Base-by-base conservation (phyloP, 2,329 filamentous ascomycete genomes). In the Xylaria sp. region DNA sequence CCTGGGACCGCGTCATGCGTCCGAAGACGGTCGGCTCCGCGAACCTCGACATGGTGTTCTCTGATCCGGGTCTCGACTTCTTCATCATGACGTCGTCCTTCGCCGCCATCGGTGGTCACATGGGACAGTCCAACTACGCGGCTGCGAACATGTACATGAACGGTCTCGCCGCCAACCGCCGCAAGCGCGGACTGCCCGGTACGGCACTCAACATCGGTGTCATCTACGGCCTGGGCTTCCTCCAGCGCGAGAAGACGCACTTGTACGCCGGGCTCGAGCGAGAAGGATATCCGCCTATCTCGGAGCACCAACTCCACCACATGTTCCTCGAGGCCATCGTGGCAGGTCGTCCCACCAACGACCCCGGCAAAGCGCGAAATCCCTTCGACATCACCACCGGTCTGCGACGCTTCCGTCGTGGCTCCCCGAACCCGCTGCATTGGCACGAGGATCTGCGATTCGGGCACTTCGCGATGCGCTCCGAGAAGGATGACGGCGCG, bases 321-420 rank as follows among this genome's bases (percentile, higher is more conserved):
- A 82, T 85, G 78, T 85, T 88, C 68, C 79, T 86, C 9, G 85
- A 88, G 73, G 84, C 85, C 5, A 82, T 88, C 31, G 74, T 79
- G 0, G 80, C 81, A 0, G 84, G 85, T 3, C 78, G 75, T 7
- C 81, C 82, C n/a, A 20, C 12, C 41, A 25, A 12, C 9, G 34
- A 60, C 1, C 7, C 15, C 20, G 13, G 15, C 18, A 13, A 5
- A 2, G 28, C 28, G 28, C 20, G 12, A 0, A 71, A 74, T 23
- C 70, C 80, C 7, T 67, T 75, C 65, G 81, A 83, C 70, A 76
- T 84, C 55, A 82, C 80, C 0, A 82, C 81, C 0, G 83, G 83
- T 13, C 70, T 84, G 50, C 76, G 77, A n/a, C 78, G 83, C 3
- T 85, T 79, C 73, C 73, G 72, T 8, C 75, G 76, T 9, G 71